Evolutionary conservation across 192 early-diverging fungal genomes (phyloP), one percentile per base, ranked within the genome.

Genomic region (Spinellus fusiger): DNA sequence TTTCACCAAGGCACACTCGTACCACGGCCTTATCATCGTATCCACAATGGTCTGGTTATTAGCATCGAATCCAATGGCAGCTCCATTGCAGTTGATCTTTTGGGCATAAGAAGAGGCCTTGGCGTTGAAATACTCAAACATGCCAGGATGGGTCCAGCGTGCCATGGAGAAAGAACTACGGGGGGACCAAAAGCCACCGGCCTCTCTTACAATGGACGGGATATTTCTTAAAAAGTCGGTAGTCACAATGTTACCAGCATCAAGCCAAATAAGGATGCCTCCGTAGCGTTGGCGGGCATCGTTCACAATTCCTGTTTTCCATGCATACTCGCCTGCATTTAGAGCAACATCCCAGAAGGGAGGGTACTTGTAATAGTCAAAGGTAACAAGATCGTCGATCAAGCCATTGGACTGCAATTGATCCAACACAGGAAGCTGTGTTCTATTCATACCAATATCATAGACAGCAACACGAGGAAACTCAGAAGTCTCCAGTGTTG

Each of bases 281-380:
- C 71, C 70, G 50, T 74, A 67, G 31, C 68, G 56, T 29, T 69
- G 60, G 0, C 68, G 66, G 1, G 75, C 70, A 32, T 82, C 80
- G 37, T 79, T 68, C 35, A 82, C 65, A 37, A 82, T 80, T 5
- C 71, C 77, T 0, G 76, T 74, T 40, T 82, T 82, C 80, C 80
- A 82, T 7, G 69, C 80, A 38, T 82, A 82, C 50, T 83, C 71
- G 20, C 81, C 81, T 4, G 76, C 62, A 10, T 57, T 62, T 6
- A 54, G 18, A 1, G 55, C 34, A 27, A 80, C 69, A 58, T 82
- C 64, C 76, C 77, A 82, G 61, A 80, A 82, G 8, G 15, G 8
- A 0, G 80, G 80, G 48, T 80, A 82, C 13, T 50, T 50, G 8
- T 68, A 35, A 32, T 76, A 78, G 26, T 82, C 65, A 54, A 82